phyloP scores from a whole-genome alignment of 768 basidiomycete species.

The Boletales sp. region DNA sequence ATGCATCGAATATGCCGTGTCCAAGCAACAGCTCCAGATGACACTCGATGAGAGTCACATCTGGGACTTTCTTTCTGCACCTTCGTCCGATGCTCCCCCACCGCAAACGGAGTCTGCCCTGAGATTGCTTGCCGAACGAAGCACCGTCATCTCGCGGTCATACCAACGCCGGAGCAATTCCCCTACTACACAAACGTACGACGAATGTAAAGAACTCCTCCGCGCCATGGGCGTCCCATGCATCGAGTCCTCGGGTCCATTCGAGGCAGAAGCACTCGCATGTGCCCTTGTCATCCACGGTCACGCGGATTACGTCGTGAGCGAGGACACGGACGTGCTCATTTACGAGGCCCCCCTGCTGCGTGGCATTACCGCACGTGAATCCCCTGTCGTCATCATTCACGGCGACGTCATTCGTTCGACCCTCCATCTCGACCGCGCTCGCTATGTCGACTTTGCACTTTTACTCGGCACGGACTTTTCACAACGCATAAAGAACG shows the following conservation, averaged over 20 bases:
- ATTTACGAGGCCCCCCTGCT: slow-evolving; percentile 80
- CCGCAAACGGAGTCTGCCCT: slow-evolving; percentile 21
- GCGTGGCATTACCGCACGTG: slow-evolving; percentile 65
- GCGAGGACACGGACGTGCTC: slow-evolving; percentile 88
- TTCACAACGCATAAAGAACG: slow-evolving; percentile 74
- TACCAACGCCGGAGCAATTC: slow-evolving; percentile 59
- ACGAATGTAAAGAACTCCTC: slow-evolving; percentile 66
- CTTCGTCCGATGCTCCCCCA: slow-evolving; percentile 8
- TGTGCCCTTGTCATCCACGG: slow-evolving; percentile 73
- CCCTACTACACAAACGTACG: slow-evolving; percentile 65
- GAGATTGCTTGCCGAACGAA: slow-evolving; percentile 44
- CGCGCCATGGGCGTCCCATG: slow-evolving; percentile 81
- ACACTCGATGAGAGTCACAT: slow-evolving; percentile 57
- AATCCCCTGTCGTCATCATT: slow-evolving; percentile 58
- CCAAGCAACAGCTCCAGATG: slow-evolving; percentile 60
- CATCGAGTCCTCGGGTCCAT: slow-evolving; percentile 61
- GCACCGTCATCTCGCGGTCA: slow-evolving; percentile 56
- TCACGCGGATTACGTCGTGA: slow-evolving; percentile 81
- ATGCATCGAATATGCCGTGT: slow-evolving; percentile 46
- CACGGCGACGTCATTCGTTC: slow-evolving; percentile 60
- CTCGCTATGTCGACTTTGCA: slow-evolving; percentile 76
- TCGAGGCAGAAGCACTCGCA: slow-evolving; percentile 86
- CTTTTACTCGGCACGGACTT: slow-evolving; percentile 91
- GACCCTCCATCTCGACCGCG: slow-evolving; percentile 52
- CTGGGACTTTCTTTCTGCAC: slow-evolving; percentile 45